phyloP scores from a whole-genome alignment of 768 basidiomycete species.

The Tephrocybe sp. region DNA sequence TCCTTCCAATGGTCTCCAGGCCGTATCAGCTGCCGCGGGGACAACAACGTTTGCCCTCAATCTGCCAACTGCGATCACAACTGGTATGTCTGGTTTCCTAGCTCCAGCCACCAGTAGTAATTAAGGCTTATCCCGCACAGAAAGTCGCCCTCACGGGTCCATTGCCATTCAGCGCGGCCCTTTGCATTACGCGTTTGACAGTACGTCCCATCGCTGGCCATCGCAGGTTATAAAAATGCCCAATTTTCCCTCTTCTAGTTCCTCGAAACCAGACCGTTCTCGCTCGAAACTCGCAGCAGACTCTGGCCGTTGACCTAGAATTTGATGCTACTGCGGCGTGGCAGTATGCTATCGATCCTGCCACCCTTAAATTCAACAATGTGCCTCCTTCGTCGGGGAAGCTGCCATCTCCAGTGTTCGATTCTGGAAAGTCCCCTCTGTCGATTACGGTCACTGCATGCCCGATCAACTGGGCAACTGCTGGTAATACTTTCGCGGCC shows the following conservation, averaged over 20 bases:
- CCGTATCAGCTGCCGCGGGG: constrained; percentile 38
- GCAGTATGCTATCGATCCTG: constrained; percentile 57
- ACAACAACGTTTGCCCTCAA: constrained; percentile 44
- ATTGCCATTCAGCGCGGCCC: constrained; percentile 56
- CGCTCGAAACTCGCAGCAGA: constrained; percentile 39
- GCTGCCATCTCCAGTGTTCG: constrained; percentile 48
- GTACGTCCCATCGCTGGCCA: no score
- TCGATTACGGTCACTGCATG: constrained; percentile 51
- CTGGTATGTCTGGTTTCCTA: constrained; percentile 29
- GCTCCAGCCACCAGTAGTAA: not conserved
- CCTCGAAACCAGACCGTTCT: constrained; percentile 38
- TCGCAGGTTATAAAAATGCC: no score
- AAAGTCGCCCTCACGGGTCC: constrained; percentile 49
- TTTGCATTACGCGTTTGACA: constrained; percentile 56
- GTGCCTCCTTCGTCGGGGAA: constrained; percentile 30
- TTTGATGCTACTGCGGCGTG: constrained; percentile 47
- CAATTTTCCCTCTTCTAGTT: constrained; percentile 26
- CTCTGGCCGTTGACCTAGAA: constrained; percentile 47
- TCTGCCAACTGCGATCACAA: constrained; percentile 46
- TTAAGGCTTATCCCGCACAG: constrained; percentile 21
- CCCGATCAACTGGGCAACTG: constrained; percentile 44
- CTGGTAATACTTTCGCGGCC: constrained; percentile 49
- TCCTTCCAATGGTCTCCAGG: constrained; percentile 45
- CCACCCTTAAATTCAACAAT: constrained; percentile 38
- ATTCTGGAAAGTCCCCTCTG: constrained; percentile 46